Base-by-base conservation (phyloP, 169 alveolate genomes). In the Plasmodium sp. region DNA sequence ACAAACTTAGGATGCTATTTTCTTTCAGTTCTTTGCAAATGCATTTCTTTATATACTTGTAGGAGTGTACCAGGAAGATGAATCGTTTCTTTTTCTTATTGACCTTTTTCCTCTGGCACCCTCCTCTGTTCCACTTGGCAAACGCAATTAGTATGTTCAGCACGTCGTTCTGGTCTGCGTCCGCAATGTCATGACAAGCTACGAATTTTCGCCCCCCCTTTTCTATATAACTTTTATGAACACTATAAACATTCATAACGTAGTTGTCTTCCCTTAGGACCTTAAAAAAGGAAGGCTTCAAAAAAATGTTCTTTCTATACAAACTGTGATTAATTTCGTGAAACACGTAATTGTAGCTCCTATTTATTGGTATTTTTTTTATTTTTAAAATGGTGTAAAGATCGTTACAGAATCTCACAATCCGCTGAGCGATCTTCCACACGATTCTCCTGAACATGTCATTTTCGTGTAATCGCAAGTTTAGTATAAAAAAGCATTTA, bases 351-450 rank as follows among this genome's bases (percentile, higher is more conserved):
- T 90, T 62, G 73, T 62, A 80, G 36, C 58, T 62, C 9, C 72
- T 90, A 12, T 18, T 58, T 56, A 80, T 80, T n/a, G 94, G 94
- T 18, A 80, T 39, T 16, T 90, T 88, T 31, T 90, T 90, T 81
- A 90, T 79, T 80, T 90, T 80, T 90, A 90, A 58, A 62, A 74
- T 80, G 34, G 83, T 80, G 51, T 90, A 90, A 58, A 90, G 90
- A 43, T 82, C 82, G 39, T 90, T 80, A 62, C 83, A 58, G 36
- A 41, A 80, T 34, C 48, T n/a, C 6, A 43, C 54, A 16, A 90
- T 90, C 36, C 51, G 62, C 12, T 90, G 74, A 18, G 72, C 73
- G 16, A 67, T 43, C 36, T 45, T 80, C 72, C 72, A 39, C 43
- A 90, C 54, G 4, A 41, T 90, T 80, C 67, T 67, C 39, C 74